These are phyloP conservation scores for Carex myosuroides DNA, from an alignment of 176 grass and related monocot species.

Conservation along the genomic window DNA sequence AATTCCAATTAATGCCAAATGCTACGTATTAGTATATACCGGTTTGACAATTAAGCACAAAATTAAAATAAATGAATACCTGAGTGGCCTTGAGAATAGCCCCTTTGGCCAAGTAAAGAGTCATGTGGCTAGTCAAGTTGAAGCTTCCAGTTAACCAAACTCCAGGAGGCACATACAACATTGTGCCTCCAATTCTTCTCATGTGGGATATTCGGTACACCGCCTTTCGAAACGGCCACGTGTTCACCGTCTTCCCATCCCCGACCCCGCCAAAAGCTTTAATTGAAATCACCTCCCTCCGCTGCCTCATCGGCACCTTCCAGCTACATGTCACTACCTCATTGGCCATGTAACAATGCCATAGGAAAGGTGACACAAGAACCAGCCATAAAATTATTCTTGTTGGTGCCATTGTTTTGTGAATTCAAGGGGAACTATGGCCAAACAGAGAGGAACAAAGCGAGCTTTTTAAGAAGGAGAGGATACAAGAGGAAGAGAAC, in stretches of 20 bases:
- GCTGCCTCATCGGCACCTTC: slow-evolving; percentile 36
- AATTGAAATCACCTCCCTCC: slow-evolving; percentile 58
- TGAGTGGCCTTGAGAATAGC: slow-evolving; percentile 61
- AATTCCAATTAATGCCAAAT: not conserved
- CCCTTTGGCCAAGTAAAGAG: slow-evolving; percentile 62
- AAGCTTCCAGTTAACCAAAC: slow-evolving; percentile 84
- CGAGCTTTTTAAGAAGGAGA: slow-evolving; percentile 25
- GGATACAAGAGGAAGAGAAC: slow-evolving; percentile 33
- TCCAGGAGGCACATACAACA: slow-evolving; percentile 49
- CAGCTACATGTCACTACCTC: slow-evolving; percentile 36
- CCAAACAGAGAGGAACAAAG: slow-evolving; percentile 58
- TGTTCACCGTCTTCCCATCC: slow-evolving; percentile 65
- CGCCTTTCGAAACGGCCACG: slow-evolving; percentile 65
- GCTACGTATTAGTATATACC: not conserved
- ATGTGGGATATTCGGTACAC: slow-evolving; percentile 57
- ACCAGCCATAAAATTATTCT: not conserved
- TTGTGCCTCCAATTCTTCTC: slow-evolving; percentile 46
- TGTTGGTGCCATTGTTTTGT: not conserved
- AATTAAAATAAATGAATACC: slow-evolving; percentile 2
- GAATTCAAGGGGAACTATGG: not conserved
- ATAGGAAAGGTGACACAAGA: not conserved
- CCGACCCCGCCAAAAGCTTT: slow-evolving; percentile 59
- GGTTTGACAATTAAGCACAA: not conserved
- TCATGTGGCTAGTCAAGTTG: slow-evolving; percentile 94
- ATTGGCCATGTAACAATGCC: slow-evolving; percentile 9